A percentile compares a stretch with the other conserved stretches of the same genome.
Conservation (phyloP, 2,329 filamentous ascomycete species). For the Xylariaceae sp. region DNA sequence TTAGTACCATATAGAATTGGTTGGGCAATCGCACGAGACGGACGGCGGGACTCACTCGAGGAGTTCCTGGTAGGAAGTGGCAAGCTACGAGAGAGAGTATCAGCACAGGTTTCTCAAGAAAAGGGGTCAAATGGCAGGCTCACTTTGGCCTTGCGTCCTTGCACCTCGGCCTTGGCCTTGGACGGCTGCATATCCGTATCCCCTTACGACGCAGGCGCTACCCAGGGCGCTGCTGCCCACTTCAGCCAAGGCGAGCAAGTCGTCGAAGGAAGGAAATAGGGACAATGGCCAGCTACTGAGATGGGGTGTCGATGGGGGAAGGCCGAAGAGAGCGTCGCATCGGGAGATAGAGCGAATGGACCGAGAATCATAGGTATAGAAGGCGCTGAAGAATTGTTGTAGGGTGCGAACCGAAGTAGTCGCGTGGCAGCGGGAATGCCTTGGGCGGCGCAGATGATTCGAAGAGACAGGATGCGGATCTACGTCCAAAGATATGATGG, state of each 20-base stretch:
- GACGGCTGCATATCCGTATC: constrained; percentile 36
- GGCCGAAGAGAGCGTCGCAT: too few relatives aligned
- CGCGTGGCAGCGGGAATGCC: too few relatives aligned
- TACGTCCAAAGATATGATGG: too few relatives aligned
- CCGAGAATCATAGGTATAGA: too few relatives aligned
- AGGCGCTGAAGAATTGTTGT: too few relatives aligned
- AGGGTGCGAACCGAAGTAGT: too few relatives aligned
- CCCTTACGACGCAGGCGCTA: constrained; percentile 16
- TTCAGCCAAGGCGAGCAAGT: constrained; percentile 16
- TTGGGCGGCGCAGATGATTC: too few relatives aligned
- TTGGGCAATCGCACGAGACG: background rate
- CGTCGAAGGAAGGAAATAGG: background rate
- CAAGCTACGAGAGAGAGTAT: constrained; percentile 62
- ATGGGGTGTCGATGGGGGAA: too few relatives aligned
- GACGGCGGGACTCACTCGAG: constrained; percentile 67
- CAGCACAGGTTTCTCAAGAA: constrained; percentile 5
- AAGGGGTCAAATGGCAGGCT: constrained; percentile 6
- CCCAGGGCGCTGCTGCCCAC: constrained; percentile 21
- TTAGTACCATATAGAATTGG: constrained; percentile 5
- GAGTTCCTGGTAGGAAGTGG: constrained; percentile 93
- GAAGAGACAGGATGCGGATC: too few relatives aligned
- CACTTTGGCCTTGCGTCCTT: constrained; percentile 37
- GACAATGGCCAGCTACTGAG: too few relatives aligned
- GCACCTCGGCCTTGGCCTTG: constrained; percentile 47
- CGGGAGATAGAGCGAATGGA: too few relatives aligned